phyloP scores from a whole-genome alignment of 1,139 yeast species.

The Eremothecium gossypii region DNA sequence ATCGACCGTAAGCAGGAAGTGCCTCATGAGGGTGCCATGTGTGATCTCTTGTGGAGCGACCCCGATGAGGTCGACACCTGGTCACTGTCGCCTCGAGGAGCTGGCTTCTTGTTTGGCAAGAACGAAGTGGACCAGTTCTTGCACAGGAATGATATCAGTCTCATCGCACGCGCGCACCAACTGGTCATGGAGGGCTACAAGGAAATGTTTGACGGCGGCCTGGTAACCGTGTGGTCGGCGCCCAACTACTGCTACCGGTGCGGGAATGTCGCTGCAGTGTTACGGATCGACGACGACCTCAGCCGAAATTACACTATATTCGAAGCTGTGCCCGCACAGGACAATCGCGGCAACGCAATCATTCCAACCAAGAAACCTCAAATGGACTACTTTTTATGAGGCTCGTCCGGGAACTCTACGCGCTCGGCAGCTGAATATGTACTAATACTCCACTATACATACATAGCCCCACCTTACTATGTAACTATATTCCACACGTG shows the following conservation, averaged over 20 bases:
- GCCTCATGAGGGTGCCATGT: slow-evolving; percentile 99
- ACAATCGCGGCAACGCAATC: slow-evolving; percentile 29
- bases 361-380: slow-evolving; percentile 30
- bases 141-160: slow-evolving; percentile 67
- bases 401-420: neutral
- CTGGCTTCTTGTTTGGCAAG: slow-evolving; percentile 90
- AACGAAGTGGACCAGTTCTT: slow-evolving; percentile 78
- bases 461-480: too few relatives aligned
- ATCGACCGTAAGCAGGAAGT: slow-evolving; percentile 90
- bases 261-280: slow-evolving; percentile 89
- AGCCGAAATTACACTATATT: slow-evolving; percentile 71
- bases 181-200: slow-evolving; percentile 95
- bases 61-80: slow-evolving; percentile 95
- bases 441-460: too few relatives aligned
- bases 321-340: slow-evolving; percentile 55
- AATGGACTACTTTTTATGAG: slow-evolving; percentile 29
- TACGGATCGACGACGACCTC: slow-evolving; percentile 65
- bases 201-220: slow-evolving; percentile 76
- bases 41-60: slow-evolving; percentile 94
- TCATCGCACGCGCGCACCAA: slow-evolving; percentile 96
- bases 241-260: slow-evolving; percentile 94
- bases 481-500: too few relatives aligned
- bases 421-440: too few relatives aligned
- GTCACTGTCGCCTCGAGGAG: slow-evolving; percentile 98
- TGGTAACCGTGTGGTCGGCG: slow-evolving; percentile 90